phyloP scores from a whole-genome alignment of 257 asterid species.

The Primulina tabacum region DNA sequence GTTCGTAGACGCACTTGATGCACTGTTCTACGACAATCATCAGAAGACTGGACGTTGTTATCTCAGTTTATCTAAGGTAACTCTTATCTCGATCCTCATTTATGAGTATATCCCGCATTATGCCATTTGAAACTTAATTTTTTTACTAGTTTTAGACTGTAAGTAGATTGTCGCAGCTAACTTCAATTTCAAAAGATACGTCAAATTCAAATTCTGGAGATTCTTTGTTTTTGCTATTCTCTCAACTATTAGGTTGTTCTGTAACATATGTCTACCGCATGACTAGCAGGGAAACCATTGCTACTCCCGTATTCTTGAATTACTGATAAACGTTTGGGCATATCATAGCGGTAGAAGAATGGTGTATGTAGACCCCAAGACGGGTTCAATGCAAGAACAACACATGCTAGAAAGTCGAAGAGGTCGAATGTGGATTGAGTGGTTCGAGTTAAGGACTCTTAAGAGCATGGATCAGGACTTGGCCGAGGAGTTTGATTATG shows the following conservation, averaged over 20 bases:
- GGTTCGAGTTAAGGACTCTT: conserved; percentile 71
- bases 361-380: conserved; percentile 68
- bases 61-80: conserved; percentile 74
- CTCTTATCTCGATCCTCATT: background rate
- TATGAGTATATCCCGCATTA: background rate
- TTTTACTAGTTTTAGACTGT: background rate
- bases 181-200: background rate
- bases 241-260: background rate
- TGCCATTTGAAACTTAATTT: background rate
- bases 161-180: background rate
- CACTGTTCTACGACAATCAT: conserved; percentile 62
- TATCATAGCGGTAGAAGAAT: conserved; percentile 88
- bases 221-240: background rate
- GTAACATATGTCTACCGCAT: background rate
- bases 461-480: conserved; percentile 89
- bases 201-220: too few relatives aligned
- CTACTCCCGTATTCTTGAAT: conserved; percentile 76
- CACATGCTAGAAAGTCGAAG: conserved; percentile 58
- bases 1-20: conserved; percentile 86
- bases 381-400: conserved; percentile 76
- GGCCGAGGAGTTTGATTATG: conserved; percentile 78
- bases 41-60: conserved; percentile 62
- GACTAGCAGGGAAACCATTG: conserved; percentile 82
- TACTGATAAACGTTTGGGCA: conserved; percentile 90
- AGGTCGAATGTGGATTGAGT: conserved; percentile 89